Evolutionary conservation across 352 stramenopile genomes (phyloP).

Genomic region (Phytophthora tentaculata): DNA sequence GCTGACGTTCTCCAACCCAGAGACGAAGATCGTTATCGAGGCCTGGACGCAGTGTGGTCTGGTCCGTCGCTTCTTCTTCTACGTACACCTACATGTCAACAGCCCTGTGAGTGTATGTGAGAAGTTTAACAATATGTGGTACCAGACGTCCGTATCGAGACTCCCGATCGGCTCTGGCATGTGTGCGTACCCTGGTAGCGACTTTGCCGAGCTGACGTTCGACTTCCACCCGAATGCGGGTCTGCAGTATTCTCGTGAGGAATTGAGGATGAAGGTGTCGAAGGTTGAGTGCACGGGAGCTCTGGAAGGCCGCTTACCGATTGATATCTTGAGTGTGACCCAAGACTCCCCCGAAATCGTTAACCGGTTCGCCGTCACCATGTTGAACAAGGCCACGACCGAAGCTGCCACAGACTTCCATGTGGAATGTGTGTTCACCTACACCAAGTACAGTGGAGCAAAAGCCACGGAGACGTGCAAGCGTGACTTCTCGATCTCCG

Average conservation of each 20-base stretch:
- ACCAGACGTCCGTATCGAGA: slow-evolving; percentile 51
- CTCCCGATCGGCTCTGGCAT: slow-evolving; percentile 40
- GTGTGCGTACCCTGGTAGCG: slow-evolving; percentile 61
- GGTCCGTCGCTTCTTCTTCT: slow-evolving; percentile 52
- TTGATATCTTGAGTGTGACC: slow-evolving; percentile 45
- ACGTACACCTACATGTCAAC: slow-evolving; percentile 57
- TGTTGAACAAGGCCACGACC: slow-evolving; percentile 52
- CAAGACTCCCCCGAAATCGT: slow-evolving; percentile 49
- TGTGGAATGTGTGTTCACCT: slow-evolving; percentile 62
- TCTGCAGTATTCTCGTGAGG: slow-evolving; percentile 42
- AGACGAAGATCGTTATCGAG: slow-evolving; percentile 61
- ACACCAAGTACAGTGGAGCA: slow-evolving; percentile 39
- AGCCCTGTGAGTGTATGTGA: slow-evolving; percentile 56
- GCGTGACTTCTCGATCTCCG: slow-evolving; percentile 55
- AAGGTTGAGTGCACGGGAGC: slow-evolving; percentile 50
- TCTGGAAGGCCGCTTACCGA: slow-evolving; percentile 34
- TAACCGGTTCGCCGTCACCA: slow-evolving; percentile 59
- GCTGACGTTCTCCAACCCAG: slow-evolving; percentile 43
- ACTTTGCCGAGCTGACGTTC: slow-evolving; percentile 75
- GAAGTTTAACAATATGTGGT: slow-evolving; percentile 72
- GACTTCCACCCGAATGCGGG: slow-evolving; percentile 60
- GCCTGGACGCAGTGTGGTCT: slow-evolving; percentile 69
- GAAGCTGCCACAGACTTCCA: slow-evolving; percentile 47
- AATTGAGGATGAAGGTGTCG: slow-evolving; percentile 46
- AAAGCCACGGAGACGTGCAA: slow-evolving; percentile 41